Conservation (phyloP, 352 stramenopile species). For the Phytopythium aichiense region DNA sequence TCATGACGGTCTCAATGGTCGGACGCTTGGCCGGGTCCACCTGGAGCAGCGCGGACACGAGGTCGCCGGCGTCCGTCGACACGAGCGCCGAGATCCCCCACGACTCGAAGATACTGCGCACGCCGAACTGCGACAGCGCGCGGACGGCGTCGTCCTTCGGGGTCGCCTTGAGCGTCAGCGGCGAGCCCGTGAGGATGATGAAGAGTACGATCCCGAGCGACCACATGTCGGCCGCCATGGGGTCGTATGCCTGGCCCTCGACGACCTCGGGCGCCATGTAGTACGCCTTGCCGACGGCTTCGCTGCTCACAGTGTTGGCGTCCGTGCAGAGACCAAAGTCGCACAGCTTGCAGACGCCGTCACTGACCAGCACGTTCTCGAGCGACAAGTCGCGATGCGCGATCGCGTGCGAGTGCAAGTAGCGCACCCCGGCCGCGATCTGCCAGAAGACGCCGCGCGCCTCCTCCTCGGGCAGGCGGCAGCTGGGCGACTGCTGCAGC, state of each 20-base stretch:
- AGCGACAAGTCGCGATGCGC: constrained; percentile 53
- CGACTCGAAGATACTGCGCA: constrained; percentile 37
- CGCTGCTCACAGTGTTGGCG: constrained; percentile 10
- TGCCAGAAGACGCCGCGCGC: constrained; percentile 26
- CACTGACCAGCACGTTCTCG: constrained; percentile 41
- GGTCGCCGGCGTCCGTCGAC: constrained; percentile 13
- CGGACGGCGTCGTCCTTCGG: constrained; percentile 26
- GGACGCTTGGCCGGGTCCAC: constrained; percentile 24
- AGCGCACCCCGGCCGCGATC: constrained; percentile 27
- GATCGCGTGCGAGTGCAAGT: constrained; percentile 33
- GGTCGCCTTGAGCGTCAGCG: constrained; percentile 26
- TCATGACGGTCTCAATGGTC: constrained; percentile 22
- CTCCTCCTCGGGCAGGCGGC: constrained; percentile 16
- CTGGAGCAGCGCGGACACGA: constrained; percentile 35
- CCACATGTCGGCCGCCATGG: constrained; percentile 52
- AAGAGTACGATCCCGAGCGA: constrained; percentile 59
- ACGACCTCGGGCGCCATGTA: constrained; percentile 58
- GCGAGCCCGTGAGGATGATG: constrained; percentile 56
- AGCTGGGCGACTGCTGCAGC: constrained; percentile 17
- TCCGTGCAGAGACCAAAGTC: constrained; percentile 53
- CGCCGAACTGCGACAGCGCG: constrained; percentile 25
- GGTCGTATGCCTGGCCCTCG: constrained; percentile 27
- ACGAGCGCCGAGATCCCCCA: constrained; percentile 37
- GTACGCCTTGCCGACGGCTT: constrained; percentile 35
- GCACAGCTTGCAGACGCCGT: constrained; percentile 32